A percentile compares a stretch with the other conserved stretches of the same genome.
phyloP scores from a whole-genome alignment of 1,284 basidiomycete genomes.

The Sanguinoderma infundibulare region DNA sequence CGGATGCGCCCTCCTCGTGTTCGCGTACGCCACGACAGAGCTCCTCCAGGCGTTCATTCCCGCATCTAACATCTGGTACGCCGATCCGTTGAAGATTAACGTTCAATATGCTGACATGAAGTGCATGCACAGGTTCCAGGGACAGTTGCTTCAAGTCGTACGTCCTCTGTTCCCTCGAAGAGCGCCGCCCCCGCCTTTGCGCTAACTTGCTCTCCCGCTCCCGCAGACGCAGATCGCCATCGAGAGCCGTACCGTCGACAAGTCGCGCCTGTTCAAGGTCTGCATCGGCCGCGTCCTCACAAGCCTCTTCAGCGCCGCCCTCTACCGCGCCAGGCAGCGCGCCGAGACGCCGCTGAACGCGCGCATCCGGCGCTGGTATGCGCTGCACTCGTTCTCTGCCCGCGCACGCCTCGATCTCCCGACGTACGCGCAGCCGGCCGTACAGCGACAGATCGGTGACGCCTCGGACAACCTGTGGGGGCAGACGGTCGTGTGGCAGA shows the following conservation, averaged over 20 bases:
- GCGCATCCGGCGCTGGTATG: constrained; percentile 65
- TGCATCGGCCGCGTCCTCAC: constrained; percentile 57
- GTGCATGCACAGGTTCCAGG: not conserved
- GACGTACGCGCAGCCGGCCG: constrained; percentile 67
- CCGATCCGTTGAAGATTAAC: not conserved
- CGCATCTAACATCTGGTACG: constrained; percentile 63
- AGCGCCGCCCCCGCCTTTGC: not conserved
- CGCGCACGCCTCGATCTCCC: constrained; percentile 75
- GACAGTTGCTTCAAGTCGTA: constrained; percentile 1
- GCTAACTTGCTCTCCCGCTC: not conserved
- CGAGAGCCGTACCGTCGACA: constrained; percentile 66
- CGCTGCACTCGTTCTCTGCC: constrained; percentile 64
- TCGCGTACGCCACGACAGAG: constrained; percentile 49
- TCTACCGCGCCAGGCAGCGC: constrained; percentile 43
- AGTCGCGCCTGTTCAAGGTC: constrained; percentile 56
- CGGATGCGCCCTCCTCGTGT: constrained; percentile 51
- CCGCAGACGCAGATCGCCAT: constrained; percentile 64
- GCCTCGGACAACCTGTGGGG: constrained; percentile 44
- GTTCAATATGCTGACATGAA: constrained; percentile 42
- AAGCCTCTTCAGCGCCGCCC: constrained; percentile 51
- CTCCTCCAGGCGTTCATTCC: constrained; percentile 61
- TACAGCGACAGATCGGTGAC: constrained; percentile 66
- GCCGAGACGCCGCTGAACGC: constrained; percentile 54
- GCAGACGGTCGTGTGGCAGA: constrained; percentile 56
- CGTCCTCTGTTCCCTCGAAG: not conserved